Conservation (phyloP, 441 rosid genomes). For the Geranium incanum region DNA sequence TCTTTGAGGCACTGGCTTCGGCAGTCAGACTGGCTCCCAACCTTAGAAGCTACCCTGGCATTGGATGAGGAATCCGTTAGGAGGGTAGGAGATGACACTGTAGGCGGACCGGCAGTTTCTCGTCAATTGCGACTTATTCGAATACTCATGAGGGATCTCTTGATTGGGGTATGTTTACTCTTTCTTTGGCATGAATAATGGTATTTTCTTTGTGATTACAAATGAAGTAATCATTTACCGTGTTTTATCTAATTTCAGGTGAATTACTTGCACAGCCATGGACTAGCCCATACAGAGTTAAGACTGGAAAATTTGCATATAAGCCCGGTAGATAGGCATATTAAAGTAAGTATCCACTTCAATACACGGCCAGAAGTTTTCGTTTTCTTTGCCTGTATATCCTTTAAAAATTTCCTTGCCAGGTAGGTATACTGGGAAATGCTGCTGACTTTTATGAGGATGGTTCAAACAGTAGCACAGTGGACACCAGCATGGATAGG, state of each 20-base stretch:
- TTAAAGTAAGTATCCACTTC: conserved; percentile 48
- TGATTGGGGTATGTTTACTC: conserved; percentile 71
- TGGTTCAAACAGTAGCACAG: conserved; percentile 36
- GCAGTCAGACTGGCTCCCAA: conserved; percentile 91
- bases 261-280: conserved; percentile 94
- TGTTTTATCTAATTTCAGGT: conserved; percentile 41
- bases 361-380: neutral
- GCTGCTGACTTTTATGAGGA: conserved; percentile 79
- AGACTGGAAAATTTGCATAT: conserved; percentile 92
- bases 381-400: neutral
- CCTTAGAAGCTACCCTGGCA: conserved; percentile 87
- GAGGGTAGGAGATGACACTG: conserved; percentile 85
- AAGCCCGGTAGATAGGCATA: conserved; percentile 91
- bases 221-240: conserved; percentile 13
- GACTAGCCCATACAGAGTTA: conserved; percentile 95
- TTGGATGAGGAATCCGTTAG: conserved; percentile 85
- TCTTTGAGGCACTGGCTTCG: conserved; percentile 94
- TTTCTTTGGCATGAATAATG: neutral
- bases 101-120: conserved; percentile 93
- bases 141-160: conserved; percentile 76
- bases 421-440: conserved; percentile 93
- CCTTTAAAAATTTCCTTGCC: neutral
- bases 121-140: conserved; percentile 74
- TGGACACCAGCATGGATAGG: conserved; percentile 51
- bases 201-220: neutral